phyloP scores from a whole-genome alignment of 106 monocot species.

The Dioscorea alata region DNA sequence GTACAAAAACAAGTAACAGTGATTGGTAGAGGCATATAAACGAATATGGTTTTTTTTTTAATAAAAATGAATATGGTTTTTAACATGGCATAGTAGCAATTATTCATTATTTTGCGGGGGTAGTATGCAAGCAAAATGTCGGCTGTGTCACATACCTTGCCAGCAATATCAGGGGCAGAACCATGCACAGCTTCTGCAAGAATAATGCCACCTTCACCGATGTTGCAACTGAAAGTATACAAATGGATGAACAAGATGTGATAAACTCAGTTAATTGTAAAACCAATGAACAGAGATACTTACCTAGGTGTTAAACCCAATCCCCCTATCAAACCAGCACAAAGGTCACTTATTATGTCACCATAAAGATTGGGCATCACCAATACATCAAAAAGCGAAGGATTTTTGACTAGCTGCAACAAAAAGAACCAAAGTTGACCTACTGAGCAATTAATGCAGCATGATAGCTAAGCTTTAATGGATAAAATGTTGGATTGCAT shows the following conservation, averaged over 20 bases:
- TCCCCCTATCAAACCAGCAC: conserved; percentile 94
- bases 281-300: background rate
- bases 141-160: conserved; percentile 43
- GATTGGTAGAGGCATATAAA: too few species aligned
- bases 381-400: conserved; percentile 84
- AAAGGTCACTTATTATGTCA: conserved; percentile 97
- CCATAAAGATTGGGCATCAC: conserved; percentile 98
- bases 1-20: too few species aligned
- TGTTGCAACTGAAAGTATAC: conserved; percentile 61
- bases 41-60: too few species aligned
- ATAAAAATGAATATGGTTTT: too few species aligned
- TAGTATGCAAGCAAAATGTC: background rate
- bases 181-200: conserved; percentile 96
- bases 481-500: background rate
- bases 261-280: background rate
- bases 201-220: conserved; percentile 89
- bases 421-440: background rate
- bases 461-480: background rate
- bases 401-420: conserved; percentile 84
- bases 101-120: background rate
- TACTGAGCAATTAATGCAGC: background rate
- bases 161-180: conserved; percentile 96
- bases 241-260: background rate
- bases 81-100: too few species aligned
- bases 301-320: conserved; percentile 94